Evolutionary conservation across 331 rosid genomes (phyloP), one percentile per base, ranked within the genome.

Genomic region (Telfairia occidentalis): DNA sequence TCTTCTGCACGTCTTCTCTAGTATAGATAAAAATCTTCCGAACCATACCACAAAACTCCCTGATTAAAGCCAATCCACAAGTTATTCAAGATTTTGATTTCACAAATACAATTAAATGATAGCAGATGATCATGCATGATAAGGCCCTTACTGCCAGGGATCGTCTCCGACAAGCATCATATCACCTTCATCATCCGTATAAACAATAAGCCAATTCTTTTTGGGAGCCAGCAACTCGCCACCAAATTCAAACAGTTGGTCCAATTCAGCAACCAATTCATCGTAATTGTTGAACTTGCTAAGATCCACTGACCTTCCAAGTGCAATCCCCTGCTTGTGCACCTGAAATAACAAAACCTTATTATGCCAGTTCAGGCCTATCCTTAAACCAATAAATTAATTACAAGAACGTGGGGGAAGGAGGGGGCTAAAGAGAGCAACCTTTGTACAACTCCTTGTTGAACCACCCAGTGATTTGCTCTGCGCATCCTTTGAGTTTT

Each of bases 141-240:
- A 37, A 50, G 50, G 50, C 64, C 26, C 99, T 88, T 89, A 95
- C 99, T 82, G 97, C 99, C 97, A 95, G 0, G 99, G 99, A 87
- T 95, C 99, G 73, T 95, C 99, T 32, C 99, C 99, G 76, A 92
- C 99, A 71, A 95, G 99, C 99, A 95, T 95, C 96, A 90, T 95
- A 82, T 95, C 99, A 12, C 87, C 97, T 85, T 95, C 99, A 60
- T 90, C 86, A 26, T 95, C 99, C 0, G 97, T 95, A 76, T 87
- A 95, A 32, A 95, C 97, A 71, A 92, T 81, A 75, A 92, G 82
- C 99, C 97, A 95, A 53, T 87, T 90, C 85, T 87, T 95, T 69
- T 63, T 82, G 0, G 92, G 86, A 63, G 88, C 86, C 71, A 74
- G 76, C 50, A 95, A 79, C 76, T 87, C 97, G 37, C 99, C 99